Conservation (phyloP, 805 yeast species). For the Candida berthetii region DNA sequence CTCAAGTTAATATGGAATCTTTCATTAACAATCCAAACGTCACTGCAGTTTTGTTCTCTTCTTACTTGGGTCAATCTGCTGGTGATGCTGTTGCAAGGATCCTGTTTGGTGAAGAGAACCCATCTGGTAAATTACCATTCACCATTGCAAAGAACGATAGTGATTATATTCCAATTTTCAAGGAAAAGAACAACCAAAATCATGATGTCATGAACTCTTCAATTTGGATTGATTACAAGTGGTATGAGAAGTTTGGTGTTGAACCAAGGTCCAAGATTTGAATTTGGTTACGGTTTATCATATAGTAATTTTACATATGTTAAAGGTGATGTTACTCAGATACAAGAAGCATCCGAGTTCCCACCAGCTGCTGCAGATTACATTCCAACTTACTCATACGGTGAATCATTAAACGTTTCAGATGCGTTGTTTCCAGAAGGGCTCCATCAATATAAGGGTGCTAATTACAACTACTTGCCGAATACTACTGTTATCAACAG, state of each 20-base stretch:
- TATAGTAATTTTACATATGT: conserved; percentile 34
- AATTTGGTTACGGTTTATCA: conserved; percentile 55
- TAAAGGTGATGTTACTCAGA: conserved; percentile 27
- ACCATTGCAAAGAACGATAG: conserved; percentile 44
- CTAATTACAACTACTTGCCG: conserved; percentile 41
- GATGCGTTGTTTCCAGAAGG: conserved; percentile 44
- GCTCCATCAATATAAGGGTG: conserved; percentile 34
- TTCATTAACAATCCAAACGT: conserved; percentile 48
- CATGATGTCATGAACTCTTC: conserved; percentile 22
- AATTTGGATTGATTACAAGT: conserved; percentile 46
- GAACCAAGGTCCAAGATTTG: conserved; percentile 37
- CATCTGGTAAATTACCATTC: conserved; percentile 55
- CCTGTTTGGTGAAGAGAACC: conserved; percentile 48
- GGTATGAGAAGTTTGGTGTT: conserved; percentile 44
- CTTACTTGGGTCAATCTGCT: conserved; percentile 45
- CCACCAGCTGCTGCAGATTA: conserved; percentile 35
- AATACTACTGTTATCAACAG: conserved; percentile 10
- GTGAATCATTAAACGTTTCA: conserved; percentile 39
- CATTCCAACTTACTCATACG: conserved; percentile 28
- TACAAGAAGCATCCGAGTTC: conserved; percentile 32
- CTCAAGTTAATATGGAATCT: conserved; percentile 47
- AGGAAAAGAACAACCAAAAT: conserved; percentile 20
- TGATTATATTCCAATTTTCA: conserved; percentile 38
- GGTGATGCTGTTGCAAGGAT: conserved; percentile 51
- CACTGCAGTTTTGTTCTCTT: conserved; percentile 45